A percentile compares a stretch with the other conserved stretches of the same genome.
Evolutionary conservation across 78 protist species (phyloP).

Genomic region (Protostelium mycophagum): DNA sequence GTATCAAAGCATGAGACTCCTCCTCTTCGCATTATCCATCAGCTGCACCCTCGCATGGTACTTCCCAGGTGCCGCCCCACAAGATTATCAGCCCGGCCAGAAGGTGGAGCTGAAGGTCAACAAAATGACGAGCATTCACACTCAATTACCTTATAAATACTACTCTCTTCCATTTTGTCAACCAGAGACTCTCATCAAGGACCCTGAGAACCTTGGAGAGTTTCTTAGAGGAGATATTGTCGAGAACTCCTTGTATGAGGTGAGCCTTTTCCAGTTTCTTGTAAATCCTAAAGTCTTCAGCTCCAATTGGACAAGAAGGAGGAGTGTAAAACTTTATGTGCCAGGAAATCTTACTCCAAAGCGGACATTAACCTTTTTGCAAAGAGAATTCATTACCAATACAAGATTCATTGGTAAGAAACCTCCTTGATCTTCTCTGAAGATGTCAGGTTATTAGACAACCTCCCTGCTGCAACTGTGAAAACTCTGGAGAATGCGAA

Average conservation of each 20-base stretch:
- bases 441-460: conserved; percentile 32
- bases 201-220: conserved; percentile 85
- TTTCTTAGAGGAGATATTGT: conserved; percentile 79
- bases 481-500: not conserved
- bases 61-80: conserved; percentile 64
- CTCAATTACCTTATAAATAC: conserved; percentile 79
- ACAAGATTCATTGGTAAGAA: conserved; percentile 25
- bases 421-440: not conserved
- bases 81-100: conserved; percentile 21
- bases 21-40: no score
- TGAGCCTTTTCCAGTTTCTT: not conserved
- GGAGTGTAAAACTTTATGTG: not conserved
- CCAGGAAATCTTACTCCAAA: not conserved
- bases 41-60: conserved; percentile 4
- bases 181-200: conserved; percentile 29
- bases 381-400: conserved; percentile 8
- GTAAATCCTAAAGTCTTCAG: not conserved
- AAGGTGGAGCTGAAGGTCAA: conserved; percentile 25
- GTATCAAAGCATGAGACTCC: no score
- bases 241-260: conserved; percentile 53
- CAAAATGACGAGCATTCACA: conserved; percentile 47
- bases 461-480: conserved; percentile 22
- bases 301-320: not conserved
- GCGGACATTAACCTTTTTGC: not conserved
- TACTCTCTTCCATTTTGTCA: conserved; percentile 62